Percentiles rank a stretch among this genome's conserved stretches.
Conservation (phyloP, 352 stramenopile species). For the Globisporangium rhizosaccharum region DNA sequence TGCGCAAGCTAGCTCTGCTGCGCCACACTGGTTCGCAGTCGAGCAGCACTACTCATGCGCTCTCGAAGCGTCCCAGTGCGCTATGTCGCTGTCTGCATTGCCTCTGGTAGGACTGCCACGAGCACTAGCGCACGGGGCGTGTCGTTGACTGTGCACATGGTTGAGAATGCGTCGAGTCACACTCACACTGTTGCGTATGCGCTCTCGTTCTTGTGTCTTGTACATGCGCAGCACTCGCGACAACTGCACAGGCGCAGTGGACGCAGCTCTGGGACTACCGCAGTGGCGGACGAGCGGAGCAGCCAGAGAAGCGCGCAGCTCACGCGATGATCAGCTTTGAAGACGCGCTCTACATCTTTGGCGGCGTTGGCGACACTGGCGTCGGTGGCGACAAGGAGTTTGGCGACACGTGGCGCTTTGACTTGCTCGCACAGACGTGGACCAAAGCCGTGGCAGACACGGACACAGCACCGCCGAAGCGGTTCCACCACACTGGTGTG, state of each 20-base stretch:
- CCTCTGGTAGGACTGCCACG: neutral
- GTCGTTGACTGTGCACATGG: neutral
- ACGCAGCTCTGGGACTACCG: constrained; percentile 39
- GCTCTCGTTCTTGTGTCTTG: neutral
- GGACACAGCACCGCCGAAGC: constrained; percentile 21
- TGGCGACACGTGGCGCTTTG: constrained; percentile 71
- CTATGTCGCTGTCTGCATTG: neutral
- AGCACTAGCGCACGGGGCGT: neutral
- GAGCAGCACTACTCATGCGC: neutral
- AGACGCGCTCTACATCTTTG: constrained; percentile 59
- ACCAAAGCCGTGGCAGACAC: constrained; percentile 17
- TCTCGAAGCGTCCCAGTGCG: neutral
- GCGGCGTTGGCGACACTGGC: constrained; percentile 35
- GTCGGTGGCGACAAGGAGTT: constrained; percentile 40
- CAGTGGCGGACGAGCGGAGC: constrained; percentile 7
- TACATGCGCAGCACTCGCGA: constrained; percentile 1
- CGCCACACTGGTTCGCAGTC: neutral
- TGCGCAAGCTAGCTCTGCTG: neutral
- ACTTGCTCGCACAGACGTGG: constrained; percentile 31
- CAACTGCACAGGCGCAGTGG: constrained; percentile 30
- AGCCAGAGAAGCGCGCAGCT: constrained; percentile 45
- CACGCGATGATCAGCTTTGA: constrained; percentile 42
- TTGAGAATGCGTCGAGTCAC: neutral
- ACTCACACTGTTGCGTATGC: neutral
- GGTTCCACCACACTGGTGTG: constrained; percentile 37